These are phyloP conservation scores for Aureobasidium sp. DNA, from an alignment of 2,329 filamentous ascomycete genomes.

Conservation along the genomic window DNA sequence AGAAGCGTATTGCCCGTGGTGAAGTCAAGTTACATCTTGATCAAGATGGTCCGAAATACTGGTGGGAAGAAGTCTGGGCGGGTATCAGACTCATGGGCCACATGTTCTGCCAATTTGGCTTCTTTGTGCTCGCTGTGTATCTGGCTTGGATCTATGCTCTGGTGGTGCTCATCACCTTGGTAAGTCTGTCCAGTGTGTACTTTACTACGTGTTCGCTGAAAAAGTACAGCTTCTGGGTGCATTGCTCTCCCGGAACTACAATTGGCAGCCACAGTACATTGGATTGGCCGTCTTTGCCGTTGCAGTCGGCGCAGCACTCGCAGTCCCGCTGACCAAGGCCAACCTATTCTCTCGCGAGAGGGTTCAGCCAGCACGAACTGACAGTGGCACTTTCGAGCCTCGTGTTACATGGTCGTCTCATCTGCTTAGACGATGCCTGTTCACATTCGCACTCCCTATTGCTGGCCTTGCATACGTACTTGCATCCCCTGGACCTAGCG, in stretches of 20 bases:
- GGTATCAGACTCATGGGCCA: slow-evolving; percentile 58
- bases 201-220: neutral
- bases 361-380: slow-evolving; percentile 51
- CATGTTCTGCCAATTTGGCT: slow-evolving; percentile 70
- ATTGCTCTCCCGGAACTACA: slow-evolving; percentile 62
- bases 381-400: slow-evolving; percentile 60
- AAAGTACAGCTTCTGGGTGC: slow-evolving; percentile 54
- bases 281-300: slow-evolving; percentile 60
- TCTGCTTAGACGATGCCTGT: slow-evolving; percentile 59
- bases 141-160: slow-evolving; percentile 73
- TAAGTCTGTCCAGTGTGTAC: slow-evolving; percentile 32
- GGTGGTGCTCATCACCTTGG: slow-evolving; percentile 63
- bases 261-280: slow-evolving; percentile 56
- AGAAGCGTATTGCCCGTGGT: slow-evolving; percentile 56
- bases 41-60: slow-evolving; percentile 65
- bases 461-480: slow-evolving; percentile 61
- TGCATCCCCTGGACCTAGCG: slow-evolving; percentile 55
- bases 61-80: slow-evolving; percentile 69
- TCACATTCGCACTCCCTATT: slow-evolving; percentile 60
- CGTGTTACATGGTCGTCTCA: slow-evolving; percentile 65
- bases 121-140: slow-evolving; percentile 65
- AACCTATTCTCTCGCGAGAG: slow-evolving; percentile 61
- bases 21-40: slow-evolving; percentile 71
- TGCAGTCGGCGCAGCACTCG: slow-evolving; percentile 60
- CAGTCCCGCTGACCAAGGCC: slow-evolving; percentile 67